Evolutionary conservation across 2,329 filamentous ascomycete genomes (phyloP).

Genomic region (Aspergillus latus): DNA sequence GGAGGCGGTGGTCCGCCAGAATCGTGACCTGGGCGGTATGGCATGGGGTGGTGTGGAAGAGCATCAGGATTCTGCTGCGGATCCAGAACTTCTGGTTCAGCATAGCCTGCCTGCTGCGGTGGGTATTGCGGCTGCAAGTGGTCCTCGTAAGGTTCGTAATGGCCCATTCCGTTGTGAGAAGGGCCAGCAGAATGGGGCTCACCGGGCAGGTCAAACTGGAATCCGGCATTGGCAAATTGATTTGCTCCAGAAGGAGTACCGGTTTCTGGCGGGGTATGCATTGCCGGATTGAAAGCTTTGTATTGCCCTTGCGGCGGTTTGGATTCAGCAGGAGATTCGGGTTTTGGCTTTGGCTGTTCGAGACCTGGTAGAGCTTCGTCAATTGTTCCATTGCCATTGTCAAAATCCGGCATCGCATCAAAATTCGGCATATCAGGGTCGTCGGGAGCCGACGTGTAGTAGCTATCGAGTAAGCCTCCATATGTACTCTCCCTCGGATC

Average conservation of each 20-base stretch:
- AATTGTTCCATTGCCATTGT: constrained; percentile 21
- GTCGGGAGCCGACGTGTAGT: constrained; percentile 52
- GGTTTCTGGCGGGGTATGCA: constrained; percentile 52
- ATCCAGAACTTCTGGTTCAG: constrained; percentile 19
- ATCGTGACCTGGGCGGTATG: constrained; percentile 54
- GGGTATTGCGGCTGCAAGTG: constrained; percentile 18
- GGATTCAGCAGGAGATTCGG: constrained; percentile 24
- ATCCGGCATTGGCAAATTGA: constrained; percentile 53
- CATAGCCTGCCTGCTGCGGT: constrained; percentile 9
- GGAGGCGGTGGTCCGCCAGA: constrained; percentile 50
- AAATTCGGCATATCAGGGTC: constrained; percentile 65
- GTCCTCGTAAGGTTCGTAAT: constrained; percentile 26
- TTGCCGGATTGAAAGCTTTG: constrained; percentile 37
- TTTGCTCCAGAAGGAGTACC: constrained; percentile 25
- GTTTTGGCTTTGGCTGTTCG: constrained; percentile 33
- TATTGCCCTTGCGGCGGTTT: constrained; percentile 30
- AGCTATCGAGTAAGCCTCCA: constrained; percentile 49
- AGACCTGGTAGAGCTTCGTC: constrained; percentile 37
- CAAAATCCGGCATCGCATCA: constrained; percentile 51
- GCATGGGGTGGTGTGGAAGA: constrained; percentile 56
- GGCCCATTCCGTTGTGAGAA: constrained; percentile 20
- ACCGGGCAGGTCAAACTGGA: constrained; percentile 69
- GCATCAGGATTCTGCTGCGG: constrained; percentile 53
- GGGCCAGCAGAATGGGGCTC: constrained; percentile 20
- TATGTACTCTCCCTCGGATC: constrained; percentile 30